A percentile compares a stretch with the other conserved stretches of the same genome.
phyloP scores from a whole-genome alignment of 495 filamentous ascomycete species.

The Penicillium robsamsonii region DNA sequence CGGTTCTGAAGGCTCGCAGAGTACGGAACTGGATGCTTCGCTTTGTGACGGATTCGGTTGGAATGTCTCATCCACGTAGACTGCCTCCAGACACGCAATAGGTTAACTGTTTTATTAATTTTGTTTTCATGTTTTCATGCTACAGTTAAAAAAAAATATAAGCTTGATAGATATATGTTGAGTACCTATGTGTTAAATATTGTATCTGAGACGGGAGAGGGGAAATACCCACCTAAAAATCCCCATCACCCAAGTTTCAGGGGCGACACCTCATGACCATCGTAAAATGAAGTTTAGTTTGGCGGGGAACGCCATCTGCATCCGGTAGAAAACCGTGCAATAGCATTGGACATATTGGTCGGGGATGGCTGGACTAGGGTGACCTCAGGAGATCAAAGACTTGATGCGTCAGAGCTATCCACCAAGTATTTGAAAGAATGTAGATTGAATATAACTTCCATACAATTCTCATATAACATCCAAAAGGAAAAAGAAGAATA shows the following conservation, averaged over 20 bases:
- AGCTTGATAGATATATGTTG: background rate
- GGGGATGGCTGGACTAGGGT: background rate
- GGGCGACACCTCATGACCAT: conserved; percentile 25
- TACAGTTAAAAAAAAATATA: background rate
- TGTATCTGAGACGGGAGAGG: background rate
- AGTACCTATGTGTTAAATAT: background rate
- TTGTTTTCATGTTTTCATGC: background rate
- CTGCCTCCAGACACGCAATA: conserved; percentile 54
- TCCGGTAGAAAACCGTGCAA: conserved; percentile 17
- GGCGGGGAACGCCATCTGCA: conserved; percentile 18
- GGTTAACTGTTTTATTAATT: background rate
- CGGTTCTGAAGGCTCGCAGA: conserved; percentile 59
- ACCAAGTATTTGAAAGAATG: background rate
- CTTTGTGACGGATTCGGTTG: conserved; percentile 58
- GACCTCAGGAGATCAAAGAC: conserved; percentile 1
- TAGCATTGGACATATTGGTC: conserved; percentile 12
- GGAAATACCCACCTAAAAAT: conserved; percentile 10
- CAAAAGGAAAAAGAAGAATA: no score
- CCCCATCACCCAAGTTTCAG: conserved; percentile 7
- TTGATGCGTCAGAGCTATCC: background rate
- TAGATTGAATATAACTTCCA: background rate
- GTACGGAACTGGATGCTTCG: conserved; percentile 72
- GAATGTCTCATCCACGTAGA: conserved; percentile 33
- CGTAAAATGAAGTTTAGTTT: conserved; percentile 15
- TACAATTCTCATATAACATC: no score